Evolutionary conservation across 2,329 filamentous ascomycete species (phyloP), one percentile per base, ranked within the genome.

Genomic region (Exophiala calicioides): DNA sequence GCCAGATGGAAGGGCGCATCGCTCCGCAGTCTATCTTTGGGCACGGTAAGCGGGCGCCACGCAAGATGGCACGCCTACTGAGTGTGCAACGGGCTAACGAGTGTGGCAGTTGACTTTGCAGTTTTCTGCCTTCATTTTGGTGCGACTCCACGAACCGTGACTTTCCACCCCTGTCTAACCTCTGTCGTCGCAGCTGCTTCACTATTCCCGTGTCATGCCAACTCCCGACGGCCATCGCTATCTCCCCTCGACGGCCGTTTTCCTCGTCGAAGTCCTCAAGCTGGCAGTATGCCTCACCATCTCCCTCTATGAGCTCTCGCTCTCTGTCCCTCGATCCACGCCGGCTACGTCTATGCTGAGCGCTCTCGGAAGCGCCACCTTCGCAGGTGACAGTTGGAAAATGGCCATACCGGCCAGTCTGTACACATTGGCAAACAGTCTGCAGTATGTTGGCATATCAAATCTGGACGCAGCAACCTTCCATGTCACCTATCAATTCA

Each of bases 191-290:
- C 62, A 91, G 88, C 79, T 96, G 45, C 86, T 95, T 78, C 91
- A 96, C 72, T 95, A 97, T 68, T 95, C 90, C 21, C 82, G 90
- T 56, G 83, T 94, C 51, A 96, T 96, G 90, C 86, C 90, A n/a
- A 78, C 84, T 7, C 76, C 80, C 7, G 83, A 85, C 64, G 88
- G 89, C 57, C 88, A 90, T 63, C 85, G 90, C 65, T 97, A 96
- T 69, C 88, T 93, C 60, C 85, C 91, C 29, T 96, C 90, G 31
- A 97, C 93, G 7, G 90, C 91, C 32, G 88, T 98, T 44, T 88
- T 97, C 65, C 77, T 97, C 54, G 93, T 90, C 67, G 93, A 98
- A 70, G 79, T 95, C 35, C 79, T 96, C 60, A 97, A 97, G 69
- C 79, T 97, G 24, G 80, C 84, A 27, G 82, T 97, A 44, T 94